Conservation (phyloP, 805 yeast genomes). For the Candida jianshihensis region DNA sequence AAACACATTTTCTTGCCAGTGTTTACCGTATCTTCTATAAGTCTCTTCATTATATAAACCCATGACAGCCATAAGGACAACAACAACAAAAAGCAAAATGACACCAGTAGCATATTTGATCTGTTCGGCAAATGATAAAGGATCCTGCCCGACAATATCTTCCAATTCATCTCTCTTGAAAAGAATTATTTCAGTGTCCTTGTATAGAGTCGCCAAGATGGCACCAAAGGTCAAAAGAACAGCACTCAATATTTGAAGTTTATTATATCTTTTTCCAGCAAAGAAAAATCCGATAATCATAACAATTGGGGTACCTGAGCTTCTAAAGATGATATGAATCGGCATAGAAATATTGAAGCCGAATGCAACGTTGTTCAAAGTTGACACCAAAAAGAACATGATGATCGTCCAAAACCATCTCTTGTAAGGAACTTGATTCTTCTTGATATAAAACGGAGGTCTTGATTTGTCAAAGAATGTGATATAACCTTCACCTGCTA, state of each 20-base stretch:
- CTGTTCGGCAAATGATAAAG: slow-evolving; percentile 8
- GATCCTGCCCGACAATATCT: not conserved
- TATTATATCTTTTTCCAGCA: slow-evolving; percentile 38
- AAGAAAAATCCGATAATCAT: slow-evolving; percentile 45
- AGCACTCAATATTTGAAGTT: slow-evolving; percentile 42
- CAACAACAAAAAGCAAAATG: slow-evolving; percentile 37
- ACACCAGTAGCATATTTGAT: slow-evolving; percentile 21
- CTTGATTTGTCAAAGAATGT: slow-evolving; percentile 25
- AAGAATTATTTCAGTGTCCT: slow-evolving; percentile 23
- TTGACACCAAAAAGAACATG: slow-evolving; percentile 42
- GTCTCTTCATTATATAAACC: slow-evolving; percentile 52
- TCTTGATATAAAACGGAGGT: slow-evolving; percentile 25
- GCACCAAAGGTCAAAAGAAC: slow-evolving; percentile 48
- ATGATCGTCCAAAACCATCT: slow-evolving; percentile 40
- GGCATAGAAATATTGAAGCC: slow-evolving; percentile 53
- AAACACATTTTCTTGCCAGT: slow-evolving; percentile 62
- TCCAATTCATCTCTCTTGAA: slow-evolving; percentile 9
- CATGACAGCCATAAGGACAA: slow-evolving; percentile 46
- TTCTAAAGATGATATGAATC: slow-evolving; percentile 55
- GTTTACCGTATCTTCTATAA: slow-evolving; percentile 41
- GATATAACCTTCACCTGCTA: slow-evolving; percentile 37
- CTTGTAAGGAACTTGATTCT: slow-evolving; percentile 33
- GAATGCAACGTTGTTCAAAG: slow-evolving; percentile 52
- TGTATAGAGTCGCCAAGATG: slow-evolving; percentile 31
- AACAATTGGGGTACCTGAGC: slow-evolving; percentile 54